These are phyloP conservation scores for Trichomonas tenax DNA, from an alignment of 208 protist genomes.

Conservation along the genomic window DNA sequence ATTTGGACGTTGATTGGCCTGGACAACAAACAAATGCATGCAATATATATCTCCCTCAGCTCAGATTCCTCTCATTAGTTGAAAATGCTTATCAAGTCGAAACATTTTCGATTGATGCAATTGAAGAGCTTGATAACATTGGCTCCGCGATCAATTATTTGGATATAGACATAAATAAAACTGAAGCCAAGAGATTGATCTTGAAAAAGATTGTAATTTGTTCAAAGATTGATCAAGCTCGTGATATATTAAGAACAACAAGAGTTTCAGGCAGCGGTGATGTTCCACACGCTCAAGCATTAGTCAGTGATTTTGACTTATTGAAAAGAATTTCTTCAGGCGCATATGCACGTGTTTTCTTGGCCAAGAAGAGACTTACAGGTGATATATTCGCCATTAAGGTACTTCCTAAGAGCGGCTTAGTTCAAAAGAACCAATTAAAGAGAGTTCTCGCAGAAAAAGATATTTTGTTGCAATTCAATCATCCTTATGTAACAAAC, in stretches of 20 bases:
- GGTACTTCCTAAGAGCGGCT: not conserved
- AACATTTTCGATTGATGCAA: not conserved
- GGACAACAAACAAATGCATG: not conserved
- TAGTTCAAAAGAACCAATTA: not conserved
- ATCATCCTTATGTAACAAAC: not conserved
- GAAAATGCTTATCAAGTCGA: not conserved
- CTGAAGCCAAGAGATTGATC: not conserved
- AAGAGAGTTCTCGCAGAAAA: not conserved
- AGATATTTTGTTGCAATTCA: slow-evolving; percentile 2
- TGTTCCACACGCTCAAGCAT: not conserved
- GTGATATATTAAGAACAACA: not conserved
- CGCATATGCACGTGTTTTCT: slow-evolving; percentile 49
- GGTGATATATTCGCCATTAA: slow-evolving; percentile 54
- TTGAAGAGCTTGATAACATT: not conserved
- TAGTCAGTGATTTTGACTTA: slow-evolving; percentile 48
- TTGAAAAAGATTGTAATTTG: not conserved
- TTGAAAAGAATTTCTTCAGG: slow-evolving; percentile 53
- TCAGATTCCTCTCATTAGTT: not conserved
- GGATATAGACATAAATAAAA: not conserved
- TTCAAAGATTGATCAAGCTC: not conserved
- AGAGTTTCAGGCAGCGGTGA: not conserved
- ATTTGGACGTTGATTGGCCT: not conserved
- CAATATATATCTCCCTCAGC: not conserved
- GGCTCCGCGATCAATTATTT: not conserved
- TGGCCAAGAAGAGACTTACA: slow-evolving; percentile 44